Percentiles rank a stretch among this genome's conserved stretches.
Conservation (phyloP, 129 eudicot species). For the Flaveria linearis region DNA sequence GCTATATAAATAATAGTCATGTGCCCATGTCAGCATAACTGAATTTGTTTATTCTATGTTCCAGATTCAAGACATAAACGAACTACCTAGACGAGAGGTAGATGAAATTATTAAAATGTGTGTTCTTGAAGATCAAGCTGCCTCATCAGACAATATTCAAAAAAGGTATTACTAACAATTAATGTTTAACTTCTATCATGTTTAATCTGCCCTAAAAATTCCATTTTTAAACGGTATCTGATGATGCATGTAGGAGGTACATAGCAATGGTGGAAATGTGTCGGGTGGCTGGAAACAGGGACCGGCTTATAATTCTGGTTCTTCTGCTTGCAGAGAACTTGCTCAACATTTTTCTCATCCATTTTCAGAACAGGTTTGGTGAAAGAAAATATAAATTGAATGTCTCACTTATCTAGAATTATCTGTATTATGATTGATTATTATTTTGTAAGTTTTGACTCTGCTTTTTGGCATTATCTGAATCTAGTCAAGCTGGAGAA, state of each 20-base stretch:
- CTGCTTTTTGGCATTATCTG: slow-evolving; percentile 38
- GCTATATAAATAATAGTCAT: too few relatives aligned
- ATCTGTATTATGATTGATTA: not conserved
- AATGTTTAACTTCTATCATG: not conserved
- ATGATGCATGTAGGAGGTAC: slow-evolving; percentile 60
- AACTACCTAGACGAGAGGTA: slow-evolving; percentile 92
- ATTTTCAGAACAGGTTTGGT: slow-evolving; percentile 78
- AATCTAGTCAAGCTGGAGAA: slow-evolving; percentile 40
- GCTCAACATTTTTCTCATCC: slow-evolving; percentile 75
- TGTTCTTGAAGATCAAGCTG: slow-evolving; percentile 49
- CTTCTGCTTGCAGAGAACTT: slow-evolving; percentile 84
- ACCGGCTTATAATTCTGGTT: slow-evolving; percentile 62
- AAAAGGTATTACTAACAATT: slow-evolving; percentile 53
- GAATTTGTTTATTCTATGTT: not conserved
- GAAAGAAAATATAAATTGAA: not conserved
- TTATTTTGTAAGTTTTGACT: not conserved
- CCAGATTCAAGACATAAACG: slow-evolving; percentile 90
- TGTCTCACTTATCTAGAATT: not conserved
- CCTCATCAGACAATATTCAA: slow-evolving; percentile 77
- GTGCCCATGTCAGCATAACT: not conserved
- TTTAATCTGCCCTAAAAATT: not conserved
- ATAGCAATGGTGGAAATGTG: slow-evolving; percentile 96
- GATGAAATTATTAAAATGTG: slow-evolving; percentile 75
- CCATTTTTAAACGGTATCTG: not conserved
- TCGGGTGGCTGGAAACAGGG: slow-evolving; percentile 70